Evolutionary conservation across 768 basidiomycete species (phyloP), one percentile per base, ranked within the genome.

Genomic region (Lentinula boryana): DNA sequence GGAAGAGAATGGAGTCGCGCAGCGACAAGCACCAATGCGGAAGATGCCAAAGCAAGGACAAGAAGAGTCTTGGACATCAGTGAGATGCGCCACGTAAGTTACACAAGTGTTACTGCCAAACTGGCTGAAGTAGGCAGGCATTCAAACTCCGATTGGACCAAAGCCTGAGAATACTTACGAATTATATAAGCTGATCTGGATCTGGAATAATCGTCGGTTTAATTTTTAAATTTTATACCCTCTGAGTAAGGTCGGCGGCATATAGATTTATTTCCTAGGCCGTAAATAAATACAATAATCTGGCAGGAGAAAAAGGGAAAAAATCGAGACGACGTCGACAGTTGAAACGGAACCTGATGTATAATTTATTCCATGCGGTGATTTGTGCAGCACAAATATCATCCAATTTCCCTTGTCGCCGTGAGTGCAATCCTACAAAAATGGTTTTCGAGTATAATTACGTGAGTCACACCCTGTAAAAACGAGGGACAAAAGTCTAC

Each of bases 1-100:
- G 92, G 91, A 50, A 91, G 79, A 8, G 87, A 84, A 68, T 91
- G 86, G 32, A 84, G 64, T 56, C 79, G 77, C 43, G 80, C 72
- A 44, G 73, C 68, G 55, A 71, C 67, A 64, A 68, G 67, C 57
- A 67, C 70, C 65, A 70, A 68, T 65, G 67, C 54, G 31, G 70
- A 63, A 63, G 65, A 59, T 32, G 66, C 63, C 38, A 59, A 43
- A 50, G 13, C 40, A 32, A 44, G 36, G 16, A 23, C 23, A 32
- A 60, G 6, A 16, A 60, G 41, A 40, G 23, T 23, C 21, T 60
- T 49, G 44, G 41, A 46, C 36, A 38, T 38, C 36, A 21, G 33
- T 31, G 18, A 40, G 21, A 56, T 48, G 57, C 57, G 57, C 44
- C 43, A 58, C 43, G 57, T 58, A 58, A 48, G 23, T 31, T 15